Base-by-base conservation (phyloP, 148 eudicot species). In the Selenicereus undatus region DNA sequence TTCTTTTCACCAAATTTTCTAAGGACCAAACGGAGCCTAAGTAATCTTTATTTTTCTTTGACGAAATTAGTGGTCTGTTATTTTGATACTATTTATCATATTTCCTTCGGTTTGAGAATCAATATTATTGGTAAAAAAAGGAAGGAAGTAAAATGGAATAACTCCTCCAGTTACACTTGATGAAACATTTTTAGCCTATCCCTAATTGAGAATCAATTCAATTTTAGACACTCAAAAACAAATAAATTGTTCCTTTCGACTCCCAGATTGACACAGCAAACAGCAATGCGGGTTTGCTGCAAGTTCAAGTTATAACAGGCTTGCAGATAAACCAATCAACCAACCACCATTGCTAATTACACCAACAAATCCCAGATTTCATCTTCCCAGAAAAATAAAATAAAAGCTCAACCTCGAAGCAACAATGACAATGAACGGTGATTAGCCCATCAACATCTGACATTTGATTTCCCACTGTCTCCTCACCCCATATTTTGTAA, bases 391-490 rank as follows among this genome's bases (percentile, higher is more conserved):
- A 54, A 54, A 16, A 14, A 54, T 11, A 54, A 54, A 36, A 36
- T 36, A 36, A 36, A 36, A 36, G 78, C 83, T 81, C 39, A 35
- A 81, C 8, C 8, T 32, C 50, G 74, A 81, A 73, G 83, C 26
- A 36, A n/a, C n/a, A n/a, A n/a, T n/a, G n/a, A 36, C 39, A 36
- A 26, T 75, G 65, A 29, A 43, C 54, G 64, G 22, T 74, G 62
- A 75, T 62, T 22, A 48, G 56, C 82, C 76, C 27, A 56, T 79
- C 82, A 52, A 1, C 29, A 35, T 58, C 71, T 17, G 21, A 17
- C 58, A 66, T 45, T 75, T 22, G 74, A 75, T 78, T 48, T 50
- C 17, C 74, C 65, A 58, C 58, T 51, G 35, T 26, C 43, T 30
- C 74, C 74, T 39, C 27, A 51, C 32, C 3, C 32, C 64, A 21